Conservation (phyloP, 2,329 filamentous ascomycete species). For the Nannizziopsis barbatae region DNA sequence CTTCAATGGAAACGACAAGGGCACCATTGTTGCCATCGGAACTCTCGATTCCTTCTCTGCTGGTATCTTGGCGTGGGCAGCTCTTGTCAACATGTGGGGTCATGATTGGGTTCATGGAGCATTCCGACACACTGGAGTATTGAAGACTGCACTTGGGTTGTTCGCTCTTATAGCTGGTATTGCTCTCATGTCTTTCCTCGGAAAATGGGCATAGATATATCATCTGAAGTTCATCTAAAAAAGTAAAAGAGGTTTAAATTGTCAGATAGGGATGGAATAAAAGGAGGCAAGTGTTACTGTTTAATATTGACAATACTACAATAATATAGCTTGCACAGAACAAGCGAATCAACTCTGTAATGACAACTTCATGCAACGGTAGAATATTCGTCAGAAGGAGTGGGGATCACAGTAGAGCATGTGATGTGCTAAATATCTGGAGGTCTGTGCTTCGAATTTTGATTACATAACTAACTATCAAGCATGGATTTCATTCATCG, state of each 20-base stretch:
- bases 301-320: too few species aligned
- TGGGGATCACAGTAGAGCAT: too few species aligned
- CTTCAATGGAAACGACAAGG: constrained; percentile 62
- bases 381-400: too few species aligned
- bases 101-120: constrained; percentile 59
- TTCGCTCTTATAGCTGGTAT: constrained; percentile 50
- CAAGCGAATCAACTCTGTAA: too few species aligned
- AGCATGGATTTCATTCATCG: too few species aligned
- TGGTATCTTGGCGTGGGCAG: constrained; percentile 69
- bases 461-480: too few species aligned
- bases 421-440: too few species aligned
- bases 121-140: constrained; percentile 41
- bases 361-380: too few species aligned
- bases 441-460: too few species aligned
- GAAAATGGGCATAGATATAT: constrained; percentile 52
- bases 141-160: constrained; percentile 42
- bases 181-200: constrained; percentile 59
- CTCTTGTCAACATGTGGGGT: constrained; percentile 69
- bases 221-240: background rate
- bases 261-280: background rate
- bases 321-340: too few species aligned
- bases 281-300: background rate
- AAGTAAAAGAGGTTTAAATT: background rate
- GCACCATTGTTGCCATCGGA: constrained; percentile 59
- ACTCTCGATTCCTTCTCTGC: constrained; percentile 63